Evolutionary conservation across 140 eudicot genomes (phyloP).

Genomic region (Flaveria floridana): DNA sequence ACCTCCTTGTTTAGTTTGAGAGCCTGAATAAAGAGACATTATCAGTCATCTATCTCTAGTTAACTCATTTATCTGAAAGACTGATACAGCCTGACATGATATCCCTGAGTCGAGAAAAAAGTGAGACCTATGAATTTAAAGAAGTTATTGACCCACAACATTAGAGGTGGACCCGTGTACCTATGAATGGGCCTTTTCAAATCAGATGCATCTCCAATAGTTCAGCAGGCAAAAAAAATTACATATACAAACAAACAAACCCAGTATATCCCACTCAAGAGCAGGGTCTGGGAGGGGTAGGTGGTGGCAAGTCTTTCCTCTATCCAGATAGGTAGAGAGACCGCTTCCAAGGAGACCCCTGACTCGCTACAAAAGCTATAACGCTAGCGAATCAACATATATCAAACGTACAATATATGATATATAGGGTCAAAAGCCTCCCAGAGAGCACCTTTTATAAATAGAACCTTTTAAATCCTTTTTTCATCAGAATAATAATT

Average conservation of each 20-base stretch:
- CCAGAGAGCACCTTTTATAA: background rate
- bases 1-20: conserved; percentile 55
- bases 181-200: no score
- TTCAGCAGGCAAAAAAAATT: background rate
- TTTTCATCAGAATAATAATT: background rate
- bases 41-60: background rate
- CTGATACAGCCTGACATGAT: background rate
- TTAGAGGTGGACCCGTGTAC: background rate
- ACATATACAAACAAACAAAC: no score
- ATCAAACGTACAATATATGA: no score
- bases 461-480: no score
- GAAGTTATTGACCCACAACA: background rate
- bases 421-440: conserved; percentile 9
- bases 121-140: background rate
- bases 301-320: no score
- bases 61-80: background rate
- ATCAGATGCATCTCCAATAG: background rate
- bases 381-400: no score
- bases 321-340: no score
- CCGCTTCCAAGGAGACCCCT: no score
- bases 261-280: no score
- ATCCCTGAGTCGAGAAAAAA: background rate
- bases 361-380: no score
- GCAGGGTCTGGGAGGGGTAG: no score
- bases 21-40: conserved; percentile 51